Evolutionary conservation across 805 yeast genomes (phyloP).

Genomic region (Isabelozyma pseudorhagii): DNA sequence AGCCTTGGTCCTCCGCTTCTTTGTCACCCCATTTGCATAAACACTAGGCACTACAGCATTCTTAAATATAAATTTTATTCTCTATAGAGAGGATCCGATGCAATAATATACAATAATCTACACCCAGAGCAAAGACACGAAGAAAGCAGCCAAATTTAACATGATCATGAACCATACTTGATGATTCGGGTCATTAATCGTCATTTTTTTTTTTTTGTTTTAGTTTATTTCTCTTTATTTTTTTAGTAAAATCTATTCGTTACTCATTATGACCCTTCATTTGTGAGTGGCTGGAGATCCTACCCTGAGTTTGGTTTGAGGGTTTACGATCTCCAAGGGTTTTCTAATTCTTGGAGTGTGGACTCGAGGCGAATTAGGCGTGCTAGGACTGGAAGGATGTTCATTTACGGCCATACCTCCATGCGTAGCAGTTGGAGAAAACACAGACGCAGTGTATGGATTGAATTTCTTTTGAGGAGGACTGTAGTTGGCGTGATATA

Average conservation of each 20-base stretch:
- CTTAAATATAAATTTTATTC: not conserved
- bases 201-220: not conserved
- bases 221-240: too few relatives aligned
- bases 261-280: constrained; percentile 2
- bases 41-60: not conserved
- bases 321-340: constrained; percentile 61
- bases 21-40: too few relatives aligned
- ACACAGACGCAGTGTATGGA: constrained; percentile 64
- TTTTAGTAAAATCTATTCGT: not conserved
- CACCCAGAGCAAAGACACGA: not conserved
- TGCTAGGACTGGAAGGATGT: constrained; percentile 15
- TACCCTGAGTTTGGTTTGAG: constrained; percentile 56
- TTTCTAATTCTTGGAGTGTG: constrained; percentile 58
- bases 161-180: not conserved
- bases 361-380: constrained; percentile 38
- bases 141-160: not conserved
- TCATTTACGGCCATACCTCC: constrained; percentile 10
- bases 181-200: not conserved
- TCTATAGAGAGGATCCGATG: not conserved
- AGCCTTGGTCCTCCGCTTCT: too few relatives aligned
- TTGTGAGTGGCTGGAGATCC: constrained; percentile 42
- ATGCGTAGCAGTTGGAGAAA: constrained; percentile 42
- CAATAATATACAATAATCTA: not conserved
- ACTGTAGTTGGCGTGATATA: constrained; percentile 13
- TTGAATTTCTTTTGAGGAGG: constrained; percentile 52